phyloP scores from a whole-genome alignment of 176 grass and related monocot species.

The Musa itinerans region DNA sequence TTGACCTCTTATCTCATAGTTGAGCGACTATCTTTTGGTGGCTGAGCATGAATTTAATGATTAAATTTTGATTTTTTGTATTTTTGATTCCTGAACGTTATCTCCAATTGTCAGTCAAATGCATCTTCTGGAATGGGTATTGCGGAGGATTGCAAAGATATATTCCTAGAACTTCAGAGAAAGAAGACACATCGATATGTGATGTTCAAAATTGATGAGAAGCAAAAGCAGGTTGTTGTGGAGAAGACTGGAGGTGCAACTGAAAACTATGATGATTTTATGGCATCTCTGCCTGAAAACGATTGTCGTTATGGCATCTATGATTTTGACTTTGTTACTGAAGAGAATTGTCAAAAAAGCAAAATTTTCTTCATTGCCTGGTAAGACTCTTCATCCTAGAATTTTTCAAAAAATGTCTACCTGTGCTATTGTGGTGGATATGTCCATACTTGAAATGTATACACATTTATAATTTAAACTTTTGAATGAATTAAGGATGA shows the following conservation, averaged over 20 bases:
- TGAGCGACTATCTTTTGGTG: no score
- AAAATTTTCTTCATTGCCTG: constrained; percentile 98
- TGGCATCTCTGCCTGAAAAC: constrained; percentile 87
- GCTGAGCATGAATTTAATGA: no score
- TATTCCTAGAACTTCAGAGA: constrained; percentile 63
- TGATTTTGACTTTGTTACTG: constrained; percentile 96
- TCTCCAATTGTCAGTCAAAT: constrained; percentile 43
- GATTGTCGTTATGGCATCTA: constrained; percentile 90
- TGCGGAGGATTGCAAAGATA: constrained; percentile 48
- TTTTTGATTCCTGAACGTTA: not conserved
- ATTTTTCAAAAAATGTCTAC: constrained; percentile 3
- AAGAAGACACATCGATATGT: constrained; percentile 76
- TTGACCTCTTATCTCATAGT: no score
- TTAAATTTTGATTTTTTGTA: no score
- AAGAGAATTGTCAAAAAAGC: constrained; percentile 94
- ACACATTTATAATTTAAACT: no score
- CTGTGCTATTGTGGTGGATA: not conserved
- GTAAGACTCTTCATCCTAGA: constrained; percentile 33
- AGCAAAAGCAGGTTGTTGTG: constrained; percentile 72
- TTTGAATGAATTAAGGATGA: no score
- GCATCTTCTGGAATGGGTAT: constrained; percentile 73
- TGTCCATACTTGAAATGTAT: not conserved
- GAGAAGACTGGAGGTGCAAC: constrained; percentile 83
- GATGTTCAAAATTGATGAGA: constrained; percentile 86
- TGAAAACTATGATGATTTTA: constrained; percentile 95